These are phyloP conservation scores for Crataegus laevigata DNA, from an alignment of 306 rosid species.

Conservation along the genomic window DNA sequence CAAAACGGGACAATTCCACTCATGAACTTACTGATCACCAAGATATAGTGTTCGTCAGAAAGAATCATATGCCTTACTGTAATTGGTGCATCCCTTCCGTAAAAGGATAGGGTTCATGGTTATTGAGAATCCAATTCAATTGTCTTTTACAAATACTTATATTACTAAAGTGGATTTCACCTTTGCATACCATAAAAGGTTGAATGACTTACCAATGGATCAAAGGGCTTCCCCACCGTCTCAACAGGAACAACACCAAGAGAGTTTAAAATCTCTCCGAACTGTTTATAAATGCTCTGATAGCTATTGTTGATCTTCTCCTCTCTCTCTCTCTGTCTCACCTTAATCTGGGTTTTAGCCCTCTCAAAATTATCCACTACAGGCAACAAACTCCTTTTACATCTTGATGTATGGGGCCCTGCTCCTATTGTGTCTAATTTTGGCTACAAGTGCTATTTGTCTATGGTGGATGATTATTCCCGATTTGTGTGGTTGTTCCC, in stretches of 20 bases:
- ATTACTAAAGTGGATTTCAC: neutral
- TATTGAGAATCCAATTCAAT: neutral
- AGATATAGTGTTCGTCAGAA: neutral
- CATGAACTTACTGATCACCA: neutral
- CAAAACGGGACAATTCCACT: neutral
- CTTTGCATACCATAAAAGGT: neutral
- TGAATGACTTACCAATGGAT: slow-evolving; percentile 75
- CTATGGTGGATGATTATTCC: neutral
- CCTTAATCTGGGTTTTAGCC: slow-evolving; percentile 78
- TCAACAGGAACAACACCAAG: slow-evolving; percentile 78
- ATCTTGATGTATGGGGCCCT: neutral
- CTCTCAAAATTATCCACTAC: slow-evolving; percentile 96
- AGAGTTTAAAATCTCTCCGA: slow-evolving; percentile 61
- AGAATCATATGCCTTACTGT: neutral
- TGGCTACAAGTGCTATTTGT: neutral
- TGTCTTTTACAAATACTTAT: neutral
- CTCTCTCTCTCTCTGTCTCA: slow-evolving; percentile 84
- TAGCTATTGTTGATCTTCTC: slow-evolving; percentile 87
- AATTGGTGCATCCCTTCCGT: neutral
- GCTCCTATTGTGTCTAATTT: neutral
- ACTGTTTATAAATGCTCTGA: slow-evolving; percentile 88
- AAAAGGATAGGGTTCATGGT: neutral
- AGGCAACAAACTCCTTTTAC: slow-evolving; percentile 36
- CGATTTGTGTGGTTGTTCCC: neutral
- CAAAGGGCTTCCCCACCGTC: slow-evolving; percentile 79